Percentiles rank a stretch among this genome's conserved stretches.
Evolutionary conservation across 192 early-diverging fungal species (phyloP).

Genomic region (Coemansia sp.): DNA sequence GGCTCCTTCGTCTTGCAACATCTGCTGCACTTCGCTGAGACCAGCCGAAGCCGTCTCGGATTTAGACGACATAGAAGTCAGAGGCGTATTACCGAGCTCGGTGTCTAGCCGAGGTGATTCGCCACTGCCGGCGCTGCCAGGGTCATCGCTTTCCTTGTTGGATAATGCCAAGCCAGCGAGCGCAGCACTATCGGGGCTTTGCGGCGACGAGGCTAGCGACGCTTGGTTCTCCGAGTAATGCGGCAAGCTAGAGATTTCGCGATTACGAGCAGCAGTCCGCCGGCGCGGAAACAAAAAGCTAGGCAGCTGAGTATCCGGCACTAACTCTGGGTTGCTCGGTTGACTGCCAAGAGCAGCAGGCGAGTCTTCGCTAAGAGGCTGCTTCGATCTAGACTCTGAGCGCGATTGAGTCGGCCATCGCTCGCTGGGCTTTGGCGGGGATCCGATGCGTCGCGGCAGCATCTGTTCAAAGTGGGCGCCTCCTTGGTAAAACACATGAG

Average conservation of each 20-base stretch:
- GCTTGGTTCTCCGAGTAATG: constrained; percentile 17
- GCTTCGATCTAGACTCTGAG: neutral
- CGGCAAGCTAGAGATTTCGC: constrained; percentile 31
- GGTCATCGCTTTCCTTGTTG: neutral
- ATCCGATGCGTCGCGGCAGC: neutral
- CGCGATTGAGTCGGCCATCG: neutral
- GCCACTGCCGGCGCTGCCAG: neutral
- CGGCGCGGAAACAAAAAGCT: constrained; percentile 49
- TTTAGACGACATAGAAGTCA: neutral
- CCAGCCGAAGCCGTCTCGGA: neutral
- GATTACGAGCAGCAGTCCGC: constrained; percentile 14
- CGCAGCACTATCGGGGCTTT: neutral
- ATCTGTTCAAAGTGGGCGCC: constrained; percentile 20
- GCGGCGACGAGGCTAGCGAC: neutral
- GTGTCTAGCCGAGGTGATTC: neutral
- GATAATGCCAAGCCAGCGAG: neutral
- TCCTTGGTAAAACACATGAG: neutral
- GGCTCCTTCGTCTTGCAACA: constrained; percentile 17
- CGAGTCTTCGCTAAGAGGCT: neutral
- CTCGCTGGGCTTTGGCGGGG: constrained; percentile 3
- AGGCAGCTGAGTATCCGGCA: constrained; percentile 31
- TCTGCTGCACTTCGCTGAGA: constrained; percentile 15
- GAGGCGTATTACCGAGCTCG: neutral
- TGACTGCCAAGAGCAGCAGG: neutral
- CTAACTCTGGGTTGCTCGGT: neutral